These are phyloP conservation scores for Talaromyces sp. DNA, from an alignment of 2,329 filamentous ascomycete genomes.

Conservation along the genomic window DNA sequence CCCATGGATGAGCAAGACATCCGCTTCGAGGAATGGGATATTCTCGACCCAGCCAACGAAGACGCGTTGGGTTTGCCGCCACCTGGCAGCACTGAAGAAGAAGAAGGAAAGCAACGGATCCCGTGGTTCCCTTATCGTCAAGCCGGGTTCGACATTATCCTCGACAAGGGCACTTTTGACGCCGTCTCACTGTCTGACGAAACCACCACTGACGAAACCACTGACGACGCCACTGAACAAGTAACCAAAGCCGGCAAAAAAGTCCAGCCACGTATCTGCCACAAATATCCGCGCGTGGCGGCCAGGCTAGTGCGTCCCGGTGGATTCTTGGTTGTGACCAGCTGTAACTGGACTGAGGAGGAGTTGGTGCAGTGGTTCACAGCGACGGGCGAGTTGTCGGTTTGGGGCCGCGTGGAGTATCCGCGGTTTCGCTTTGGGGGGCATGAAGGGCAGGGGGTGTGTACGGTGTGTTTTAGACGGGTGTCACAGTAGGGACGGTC, in stretches of 20 bases:
- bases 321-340: constrained; percentile 79
- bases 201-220: constrained; percentile 14
- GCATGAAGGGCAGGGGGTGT: constrained; percentile 15
- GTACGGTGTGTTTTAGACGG: constrained; percentile 15
- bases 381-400: constrained; percentile 47
- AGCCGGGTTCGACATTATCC: constrained; percentile 75
- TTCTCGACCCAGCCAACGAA: constrained; percentile 43
- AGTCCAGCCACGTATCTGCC: constrained; percentile 56
- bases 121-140: constrained; percentile 37
- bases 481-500: neutral
- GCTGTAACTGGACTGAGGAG: constrained; percentile 95
- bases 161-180: constrained; percentile 99
- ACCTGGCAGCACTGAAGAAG: neutral
- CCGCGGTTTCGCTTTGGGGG: constrained; percentile 57
- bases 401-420: constrained; percentile 70
- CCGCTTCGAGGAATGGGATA: constrained; percentile 60
- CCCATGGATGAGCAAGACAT: constrained; percentile 21
- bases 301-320: constrained; percentile 63
- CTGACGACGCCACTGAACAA: neutral
- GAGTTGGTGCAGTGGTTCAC: constrained; percentile 81
- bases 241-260: constrained; percentile 16
- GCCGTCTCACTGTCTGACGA: constrained; percentile 68
- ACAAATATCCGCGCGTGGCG: constrained; percentile 69
- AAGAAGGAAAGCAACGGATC: constrained; percentile 13
- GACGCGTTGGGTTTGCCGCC: neutral